Evolutionary conservation across 208 protist species (phyloP).

Genomic region (Acanthamoeba lenticulata): DNA sequence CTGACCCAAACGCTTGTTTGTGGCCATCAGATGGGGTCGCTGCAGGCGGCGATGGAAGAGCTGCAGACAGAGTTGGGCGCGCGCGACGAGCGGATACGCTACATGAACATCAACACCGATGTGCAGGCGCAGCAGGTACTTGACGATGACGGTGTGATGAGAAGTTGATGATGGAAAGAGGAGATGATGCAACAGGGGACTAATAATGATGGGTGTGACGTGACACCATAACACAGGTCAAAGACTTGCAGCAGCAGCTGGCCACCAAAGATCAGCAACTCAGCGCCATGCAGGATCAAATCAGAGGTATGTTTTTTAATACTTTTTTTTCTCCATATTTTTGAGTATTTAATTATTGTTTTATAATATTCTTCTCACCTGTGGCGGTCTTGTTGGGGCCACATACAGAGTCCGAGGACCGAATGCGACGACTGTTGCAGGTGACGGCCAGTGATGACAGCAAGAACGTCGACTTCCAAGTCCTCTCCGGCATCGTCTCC

Average conservation of each 20-base stretch:
- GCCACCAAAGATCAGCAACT: background rate
- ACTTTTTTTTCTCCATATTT: too few relatives aligned
- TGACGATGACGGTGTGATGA: too few relatives aligned
- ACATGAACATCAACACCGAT: constrained; percentile 20
- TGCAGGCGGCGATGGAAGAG: background rate
- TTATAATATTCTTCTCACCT: too few relatives aligned
- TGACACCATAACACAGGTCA: too few relatives aligned
- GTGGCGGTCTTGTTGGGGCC: background rate
- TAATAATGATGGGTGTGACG: too few relatives aligned
- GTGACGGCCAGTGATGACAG: background rate
- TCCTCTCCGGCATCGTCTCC: background rate
- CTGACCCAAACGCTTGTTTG: background rate
- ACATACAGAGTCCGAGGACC: background rate
- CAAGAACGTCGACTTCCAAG: constrained; percentile 24
- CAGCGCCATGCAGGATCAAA: background rate
- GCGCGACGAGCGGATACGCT: background rate
- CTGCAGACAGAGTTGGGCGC: background rate
- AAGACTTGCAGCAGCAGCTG: background rate
- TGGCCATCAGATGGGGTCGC: background rate
- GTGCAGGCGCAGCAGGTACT: background rate
- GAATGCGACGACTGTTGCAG: background rate
- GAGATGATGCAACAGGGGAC: too few relatives aligned
- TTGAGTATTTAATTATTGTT: too few relatives aligned
- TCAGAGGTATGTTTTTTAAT: background rate
- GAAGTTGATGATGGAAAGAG: too few relatives aligned